Evolutionary conservation across 164 flowering plant genomes (phyloP).

Genomic region (Hamamelis virginiana): DNA sequence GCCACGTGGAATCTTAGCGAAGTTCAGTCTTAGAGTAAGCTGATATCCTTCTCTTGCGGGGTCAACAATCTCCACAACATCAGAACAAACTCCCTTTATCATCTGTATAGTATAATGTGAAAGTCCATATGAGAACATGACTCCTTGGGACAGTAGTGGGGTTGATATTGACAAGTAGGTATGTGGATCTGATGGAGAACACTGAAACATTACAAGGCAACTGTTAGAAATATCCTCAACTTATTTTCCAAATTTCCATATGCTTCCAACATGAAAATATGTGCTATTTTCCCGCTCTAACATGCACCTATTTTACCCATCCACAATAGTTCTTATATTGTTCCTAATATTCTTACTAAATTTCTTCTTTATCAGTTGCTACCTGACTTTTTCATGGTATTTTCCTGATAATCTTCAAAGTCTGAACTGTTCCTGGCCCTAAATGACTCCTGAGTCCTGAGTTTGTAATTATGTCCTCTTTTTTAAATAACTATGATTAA

Average conservation of each 20-base stretch:
- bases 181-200: conserved; percentile 53
- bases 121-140: conserved; percentile 27
- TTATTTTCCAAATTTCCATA: background rate
- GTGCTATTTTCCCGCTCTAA: background rate
- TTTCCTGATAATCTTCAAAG: no score
- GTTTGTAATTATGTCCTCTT: background rate
- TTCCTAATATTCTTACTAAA: no score
- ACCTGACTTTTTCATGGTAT: no score
- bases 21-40: conserved; percentile 60
- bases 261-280: background rate
- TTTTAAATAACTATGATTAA: no score
- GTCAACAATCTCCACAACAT: conserved; percentile 50
- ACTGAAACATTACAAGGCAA: conserved; percentile 35
- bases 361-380: no score
- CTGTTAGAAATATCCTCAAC: background rate
- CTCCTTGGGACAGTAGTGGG: conserved; percentile 51
- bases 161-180: conserved; percentile 67
- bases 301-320: background rate
- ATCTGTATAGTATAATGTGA: conserved; percentile 36
- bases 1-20: conserved; percentile 46
- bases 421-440: background rate
- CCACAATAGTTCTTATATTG: background rate
- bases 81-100: conserved; percentile 41
- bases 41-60: conserved; percentile 72
- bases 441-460: background rate